Evolutionary conservation across 805 yeast genomes (phyloP).

Genomic region (Monosporozyma unispora): DNA sequence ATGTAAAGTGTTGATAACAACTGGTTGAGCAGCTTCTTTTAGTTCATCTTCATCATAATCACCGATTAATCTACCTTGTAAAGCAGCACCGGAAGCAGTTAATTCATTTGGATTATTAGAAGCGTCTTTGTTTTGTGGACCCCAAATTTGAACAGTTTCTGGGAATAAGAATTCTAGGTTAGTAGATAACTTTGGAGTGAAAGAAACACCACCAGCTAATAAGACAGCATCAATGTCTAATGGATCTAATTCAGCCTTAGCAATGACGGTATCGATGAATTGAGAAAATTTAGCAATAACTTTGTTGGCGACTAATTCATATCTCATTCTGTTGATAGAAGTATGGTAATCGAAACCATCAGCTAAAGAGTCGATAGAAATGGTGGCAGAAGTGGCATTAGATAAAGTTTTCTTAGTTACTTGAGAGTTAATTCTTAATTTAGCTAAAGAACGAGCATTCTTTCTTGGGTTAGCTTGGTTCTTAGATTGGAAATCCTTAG

Average conservation of each 20-base stretch:
- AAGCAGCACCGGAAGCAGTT: slow-evolving; percentile 88
- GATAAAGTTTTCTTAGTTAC: slow-evolving; percentile 85
- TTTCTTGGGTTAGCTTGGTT: slow-evolving; percentile 68
- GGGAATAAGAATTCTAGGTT: slow-evolving; percentile 72
- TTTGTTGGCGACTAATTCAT: slow-evolving; percentile 75
- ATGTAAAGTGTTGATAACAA: slow-evolving; percentile 84
- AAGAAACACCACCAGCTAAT: slow-evolving; percentile 87
- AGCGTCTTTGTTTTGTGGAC: slow-evolving; percentile 72
- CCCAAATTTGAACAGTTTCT: slow-evolving; percentile 52
- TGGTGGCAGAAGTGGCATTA: slow-evolving; percentile 78
- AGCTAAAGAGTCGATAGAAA: slow-evolving; percentile 89
- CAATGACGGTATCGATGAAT: slow-evolving; percentile 65
- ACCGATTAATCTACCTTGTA: slow-evolving; percentile 79
- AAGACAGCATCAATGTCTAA: slow-evolving; percentile 86
- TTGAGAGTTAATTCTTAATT: slow-evolving; percentile 74
- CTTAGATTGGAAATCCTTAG: slow-evolving; percentile 91
- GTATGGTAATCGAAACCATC: slow-evolving; percentile 92
- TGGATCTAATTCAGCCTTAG: slow-evolving; percentile 75
- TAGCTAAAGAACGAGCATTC: slow-evolving; percentile 79
- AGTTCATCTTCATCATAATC: slow-evolving; percentile 82
- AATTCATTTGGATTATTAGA: slow-evolving; percentile 84
- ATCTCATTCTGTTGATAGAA: slow-evolving; percentile 87
- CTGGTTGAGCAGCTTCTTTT: slow-evolving; percentile 66
- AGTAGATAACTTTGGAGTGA: slow-evolving; percentile 82
- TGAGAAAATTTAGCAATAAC: slow-evolving; percentile 67